These are phyloP conservation scores for Cryptococcus sp. DNA, from an alignment of 1,284 basidiomycete species.

Conservation along the genomic window DNA sequence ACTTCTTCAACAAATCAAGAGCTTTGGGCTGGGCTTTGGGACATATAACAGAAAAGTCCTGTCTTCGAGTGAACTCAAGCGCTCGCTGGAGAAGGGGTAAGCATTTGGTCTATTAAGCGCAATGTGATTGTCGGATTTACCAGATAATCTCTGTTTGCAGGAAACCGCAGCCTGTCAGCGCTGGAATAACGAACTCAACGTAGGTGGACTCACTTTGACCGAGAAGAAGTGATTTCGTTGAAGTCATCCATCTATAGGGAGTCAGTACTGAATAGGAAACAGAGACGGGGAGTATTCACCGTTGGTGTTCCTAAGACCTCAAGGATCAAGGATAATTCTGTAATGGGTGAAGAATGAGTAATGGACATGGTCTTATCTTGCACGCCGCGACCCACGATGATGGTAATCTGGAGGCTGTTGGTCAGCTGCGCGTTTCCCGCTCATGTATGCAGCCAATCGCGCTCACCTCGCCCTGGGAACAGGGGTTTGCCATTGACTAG, in stretches of 20 bases:
- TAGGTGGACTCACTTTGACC: constrained; percentile 61
- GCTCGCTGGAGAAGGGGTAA: constrained; percentile 60
- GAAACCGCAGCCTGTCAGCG: constrained; percentile 4
- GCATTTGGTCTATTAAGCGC: neutral
- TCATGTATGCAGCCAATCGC: constrained; percentile 17
- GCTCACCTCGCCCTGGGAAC: constrained; percentile 84
- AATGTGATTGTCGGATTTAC: constrained; percentile 19
- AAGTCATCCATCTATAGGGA: constrained; percentile 60
- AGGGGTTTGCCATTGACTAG: constrained; percentile 76
- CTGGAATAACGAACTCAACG: neutral
- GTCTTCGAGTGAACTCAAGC: constrained; percentile 85
- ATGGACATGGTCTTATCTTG: neutral
- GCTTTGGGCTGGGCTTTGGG: constrained; percentile 82
- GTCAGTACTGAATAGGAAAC: neutral
- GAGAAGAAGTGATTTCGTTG: constrained; percentile 69
- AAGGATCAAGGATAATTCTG: constrained; percentile 61
- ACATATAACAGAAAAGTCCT: constrained; percentile 72
- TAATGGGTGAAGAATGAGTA: too few species aligned
- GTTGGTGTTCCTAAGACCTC: constrained; percentile 63
- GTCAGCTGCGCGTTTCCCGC: constrained; percentile 1
- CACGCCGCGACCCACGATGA: constrained; percentile 32
- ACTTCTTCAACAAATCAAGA: constrained; percentile 85
- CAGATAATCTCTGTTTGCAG: constrained; percentile 68
- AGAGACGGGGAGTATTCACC: constrained; percentile 20
- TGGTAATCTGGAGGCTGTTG: constrained; percentile 37